phyloP scores from a whole-genome alignment of 192 early-diverging fungal genomes.

The Mycoemilia scoparia region DNA sequence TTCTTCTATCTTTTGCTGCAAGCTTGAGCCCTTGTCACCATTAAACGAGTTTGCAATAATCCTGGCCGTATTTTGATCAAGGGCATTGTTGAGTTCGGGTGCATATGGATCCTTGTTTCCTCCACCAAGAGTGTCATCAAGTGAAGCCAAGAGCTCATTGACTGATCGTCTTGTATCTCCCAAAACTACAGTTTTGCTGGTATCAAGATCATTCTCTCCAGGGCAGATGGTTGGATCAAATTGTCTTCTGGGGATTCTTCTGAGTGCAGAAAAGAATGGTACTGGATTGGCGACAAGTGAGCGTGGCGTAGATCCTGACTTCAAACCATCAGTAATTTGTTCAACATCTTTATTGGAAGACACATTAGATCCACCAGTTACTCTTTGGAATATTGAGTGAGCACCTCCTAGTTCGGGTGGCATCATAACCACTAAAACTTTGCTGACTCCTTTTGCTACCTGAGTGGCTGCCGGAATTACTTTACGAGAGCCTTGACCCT shows the following conservation, averaged over 20 bases:
- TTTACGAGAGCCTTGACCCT: too few species aligned
- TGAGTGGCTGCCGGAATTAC: too few species aligned
- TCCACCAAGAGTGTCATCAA: slow-evolving; percentile 7
- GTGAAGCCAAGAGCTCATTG: slow-evolving; percentile 8
- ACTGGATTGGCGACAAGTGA: too few species aligned
- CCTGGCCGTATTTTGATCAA: neutral
- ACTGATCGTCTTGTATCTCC: neutral
- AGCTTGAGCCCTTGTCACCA: slow-evolving; percentile 3
- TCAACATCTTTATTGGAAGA: neutral
- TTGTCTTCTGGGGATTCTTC: too few species aligned
- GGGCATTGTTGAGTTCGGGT: slow-evolving; percentile 8
- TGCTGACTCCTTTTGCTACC: slow-evolving; percentile 10
- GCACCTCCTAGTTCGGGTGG: slow-evolving; percentile 49
- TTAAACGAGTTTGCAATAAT: slow-evolving; percentile 7
- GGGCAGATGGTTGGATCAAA: neutral
- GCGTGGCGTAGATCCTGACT: too few species aligned
- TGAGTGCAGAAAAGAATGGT: too few species aligned
- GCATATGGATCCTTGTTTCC: slow-evolving; percentile 7
- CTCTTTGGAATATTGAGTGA: slow-evolving; percentile 9
- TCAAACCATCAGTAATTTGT: neutral
- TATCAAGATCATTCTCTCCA: neutral
- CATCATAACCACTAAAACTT: slow-evolving; percentile 9
- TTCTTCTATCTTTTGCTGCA: slow-evolving; percentile 9
- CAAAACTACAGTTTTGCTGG: slow-evolving; percentile 15
- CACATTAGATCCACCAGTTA: slow-evolving; percentile 4